Evolutionary conservation across 306 rosid species (phyloP).

Genomic region (Pterocarpus santalinus): DNA sequence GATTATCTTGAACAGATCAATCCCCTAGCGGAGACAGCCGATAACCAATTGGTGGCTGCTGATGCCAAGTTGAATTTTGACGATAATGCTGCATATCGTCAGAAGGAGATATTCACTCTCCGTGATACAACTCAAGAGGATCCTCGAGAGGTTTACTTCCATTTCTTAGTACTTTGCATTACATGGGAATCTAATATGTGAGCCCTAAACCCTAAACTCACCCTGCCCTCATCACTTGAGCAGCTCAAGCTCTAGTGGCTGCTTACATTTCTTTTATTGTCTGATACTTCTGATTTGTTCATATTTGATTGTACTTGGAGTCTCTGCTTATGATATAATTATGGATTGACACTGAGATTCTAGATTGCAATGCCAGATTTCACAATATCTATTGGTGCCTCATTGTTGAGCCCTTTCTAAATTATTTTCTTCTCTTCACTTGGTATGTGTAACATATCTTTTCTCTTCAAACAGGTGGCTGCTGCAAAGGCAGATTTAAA

Average conservation of each 20-base stretch:
- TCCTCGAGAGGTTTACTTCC: conserved; percentile 87
- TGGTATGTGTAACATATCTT: conserved; percentile 22
- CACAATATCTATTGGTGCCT: conserved; percentile 19
- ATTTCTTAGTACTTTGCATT: conserved; percentile 22
- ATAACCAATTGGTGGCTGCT: conserved; percentile 96
- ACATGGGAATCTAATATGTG: background rate
- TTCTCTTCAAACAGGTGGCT: conserved; percentile 69
- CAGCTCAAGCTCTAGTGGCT: conserved; percentile 7
- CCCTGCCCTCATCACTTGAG: conserved; percentile 17
- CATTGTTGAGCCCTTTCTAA: conserved; percentile 18
- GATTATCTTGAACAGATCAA: conserved; percentile 72
- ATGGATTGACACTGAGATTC: conserved; percentile 23
- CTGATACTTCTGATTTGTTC: conserved; percentile 1
- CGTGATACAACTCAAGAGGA: conserved; percentile 99
- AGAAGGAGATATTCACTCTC: conserved; percentile 82
- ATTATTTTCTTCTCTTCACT: conserved; percentile 15
- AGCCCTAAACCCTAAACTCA: background rate
- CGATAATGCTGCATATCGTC: conserved; percentile 95
- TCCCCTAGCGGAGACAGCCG: conserved; percentile 96
- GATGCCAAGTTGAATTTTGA: conserved; percentile 99
- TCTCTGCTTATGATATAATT: conserved; percentile 22
- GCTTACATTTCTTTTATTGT: conserved; percentile 10
- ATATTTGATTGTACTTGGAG: conserved; percentile 36
- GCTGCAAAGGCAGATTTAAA: conserved; percentile 98
- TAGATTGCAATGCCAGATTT: conserved; percentile 20